Evolutionary conservation across 2,329 filamentous ascomycete species (phyloP), one percentile per base, ranked within the genome.

Genomic region (Ceratocystis diversiconidia): DNA sequence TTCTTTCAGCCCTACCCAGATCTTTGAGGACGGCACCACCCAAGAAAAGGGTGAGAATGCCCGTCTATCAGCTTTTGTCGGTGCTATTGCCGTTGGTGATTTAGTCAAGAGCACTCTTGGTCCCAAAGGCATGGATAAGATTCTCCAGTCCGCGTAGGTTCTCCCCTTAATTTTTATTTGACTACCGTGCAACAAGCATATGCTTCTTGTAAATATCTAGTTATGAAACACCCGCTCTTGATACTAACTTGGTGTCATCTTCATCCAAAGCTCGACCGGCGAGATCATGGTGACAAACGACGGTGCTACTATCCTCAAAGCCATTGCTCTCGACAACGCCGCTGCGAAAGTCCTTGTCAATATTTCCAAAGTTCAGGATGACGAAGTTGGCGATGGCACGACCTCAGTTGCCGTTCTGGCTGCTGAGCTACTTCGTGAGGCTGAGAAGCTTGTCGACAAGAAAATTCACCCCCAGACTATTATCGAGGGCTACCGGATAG

Each of bases 401-500:
- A 99, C 94, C 25, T 97, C 92, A n/a, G 94, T 99, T 66, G 88
- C 94, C 55, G 94, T 99, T 17, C 81, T 99, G 69, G 92, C 94
- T 48, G 94, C 94, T 67, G 94, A 99, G 79, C 83, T 99, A 68
- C 82, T 99, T 69, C 87, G 94, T 69, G 94, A 99, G 78, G 94
- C 94, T 61, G 94, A 99, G 80, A 92, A 95, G 79, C 84, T 99
- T 62, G 90, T 99, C 71, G 89, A 95, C 79, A 91, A 92, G 80
- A 97, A 97, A 80, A 96, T 99, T 72, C 94, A 99, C 77, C 94
- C 94, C 63, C 94, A 99, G 82, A 97, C 94, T 63, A 99, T 99
- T 76, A 99, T 99, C 73, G 94, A 99, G 74, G 94, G 94, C 63
- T 99, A 95, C 82, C 85, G 94, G 79, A 95, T 99, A 89, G 94